phyloP scores from a whole-genome alignment of 2,329 filamentous ascomycete genomes.

The Xylaria sp. region DNA sequence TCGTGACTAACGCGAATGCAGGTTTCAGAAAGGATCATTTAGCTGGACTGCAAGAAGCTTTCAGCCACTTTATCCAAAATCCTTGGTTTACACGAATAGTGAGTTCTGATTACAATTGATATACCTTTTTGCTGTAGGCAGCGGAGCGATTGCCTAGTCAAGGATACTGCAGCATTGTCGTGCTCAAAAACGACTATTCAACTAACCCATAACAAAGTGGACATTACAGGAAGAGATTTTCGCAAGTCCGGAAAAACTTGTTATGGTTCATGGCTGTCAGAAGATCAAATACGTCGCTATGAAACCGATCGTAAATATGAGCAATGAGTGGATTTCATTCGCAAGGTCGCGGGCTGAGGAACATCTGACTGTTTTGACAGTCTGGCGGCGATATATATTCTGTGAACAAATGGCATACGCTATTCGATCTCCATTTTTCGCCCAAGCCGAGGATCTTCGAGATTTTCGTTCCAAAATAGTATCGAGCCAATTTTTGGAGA shows the following conservation, averaged over 20 bases:
- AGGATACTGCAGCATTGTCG: too few relatives aligned
- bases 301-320: too few relatives aligned
- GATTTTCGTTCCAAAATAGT: too few relatives aligned
- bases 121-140: not conserved
- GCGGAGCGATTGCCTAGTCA: too few relatives aligned
- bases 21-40: not conserved
- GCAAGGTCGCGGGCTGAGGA: too few relatives aligned
- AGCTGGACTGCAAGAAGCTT: not conserved
- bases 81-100: constrained; percentile 25
- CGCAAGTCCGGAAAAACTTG: not conserved
- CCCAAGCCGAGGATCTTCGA: too few relatives aligned
- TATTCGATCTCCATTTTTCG: too few relatives aligned
- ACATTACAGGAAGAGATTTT: constrained; percentile 17
- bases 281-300: not conserved
- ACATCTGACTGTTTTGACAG: too few relatives aligned
- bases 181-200: not conserved
- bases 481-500: not conserved
- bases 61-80: not conserved
- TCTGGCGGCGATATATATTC: too few relatives aligned
- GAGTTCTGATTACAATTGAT: not conserved
- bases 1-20: not conserved
- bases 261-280: not conserved
- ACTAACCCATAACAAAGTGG: constrained; percentile 10
- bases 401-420: too few relatives aligned
- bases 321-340: too few relatives aligned